Conservation (phyloP, 2,329 filamentous ascomycete genomes). For the Cyphellophora europaea region DNA sequence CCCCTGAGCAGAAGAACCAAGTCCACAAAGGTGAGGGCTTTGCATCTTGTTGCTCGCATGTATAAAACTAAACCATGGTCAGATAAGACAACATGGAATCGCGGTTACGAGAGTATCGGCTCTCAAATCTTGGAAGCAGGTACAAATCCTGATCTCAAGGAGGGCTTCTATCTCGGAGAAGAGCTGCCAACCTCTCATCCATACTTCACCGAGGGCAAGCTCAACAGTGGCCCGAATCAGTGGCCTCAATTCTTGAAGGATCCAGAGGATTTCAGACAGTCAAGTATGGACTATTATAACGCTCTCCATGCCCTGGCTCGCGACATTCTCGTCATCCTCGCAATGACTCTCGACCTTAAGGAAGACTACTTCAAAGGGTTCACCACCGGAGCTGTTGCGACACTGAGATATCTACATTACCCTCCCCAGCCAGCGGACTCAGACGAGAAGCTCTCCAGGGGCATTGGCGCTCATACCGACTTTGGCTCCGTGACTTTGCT, state of each 20-base stretch:
- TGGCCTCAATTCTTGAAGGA: constrained; percentile 2
- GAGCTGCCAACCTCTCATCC: constrained; percentile 14
- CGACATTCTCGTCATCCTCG: constrained; percentile 14
- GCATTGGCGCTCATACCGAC: constrained; percentile 24
- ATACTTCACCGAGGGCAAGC: constrained; percentile 14
- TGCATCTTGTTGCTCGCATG: too few relatives aligned
- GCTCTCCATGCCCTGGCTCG: constrained; percentile 13
- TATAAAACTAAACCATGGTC: too few relatives aligned
- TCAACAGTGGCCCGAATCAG: constrained; percentile 20
- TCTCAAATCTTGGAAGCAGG: constrained; percentile 21
- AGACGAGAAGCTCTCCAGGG: constrained; percentile 14
- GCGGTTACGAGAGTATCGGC: constrained; percentile 21
- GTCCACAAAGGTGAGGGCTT: constrained; percentile 23
- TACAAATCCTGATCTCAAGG: constrained; percentile 19
- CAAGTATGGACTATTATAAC: constrained; percentile 10
- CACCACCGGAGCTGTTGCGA: constrained; percentile 17
- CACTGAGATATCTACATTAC: constrained; percentile 20
- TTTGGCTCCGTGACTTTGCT: constrained; percentile 24
- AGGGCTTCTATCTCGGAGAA: constrained; percentile 20
- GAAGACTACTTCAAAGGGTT: constrained; percentile 17
- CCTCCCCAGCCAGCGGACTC: constrained; percentile 17
- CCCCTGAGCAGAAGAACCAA: constrained; percentile 31
- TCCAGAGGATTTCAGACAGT: constrained; percentile 3
- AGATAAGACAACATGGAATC: constrained; percentile 25
- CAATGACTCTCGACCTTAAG: constrained; percentile 12